These are phyloP conservation scores for Candida buenavistaensis DNA, from an alignment of 1,139 yeast species.

Conservation along the genomic window DNA sequence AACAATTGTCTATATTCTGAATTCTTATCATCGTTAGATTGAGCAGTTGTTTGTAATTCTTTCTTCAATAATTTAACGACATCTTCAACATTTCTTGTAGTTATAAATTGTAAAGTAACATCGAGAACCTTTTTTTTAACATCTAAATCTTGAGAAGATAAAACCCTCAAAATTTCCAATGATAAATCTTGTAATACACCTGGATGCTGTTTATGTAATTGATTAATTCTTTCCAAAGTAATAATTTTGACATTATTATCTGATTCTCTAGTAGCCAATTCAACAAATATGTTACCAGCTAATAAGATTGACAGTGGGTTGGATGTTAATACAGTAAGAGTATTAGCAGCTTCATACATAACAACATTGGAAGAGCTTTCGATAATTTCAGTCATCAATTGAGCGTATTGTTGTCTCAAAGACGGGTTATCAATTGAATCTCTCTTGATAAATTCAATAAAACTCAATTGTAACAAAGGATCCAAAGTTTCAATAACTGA, in stretches of 20 bases:
- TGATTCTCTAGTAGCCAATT: slow-evolving; percentile 85
- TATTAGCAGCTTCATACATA: slow-evolving; percentile 87
- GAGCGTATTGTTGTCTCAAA: slow-evolving; percentile 69
- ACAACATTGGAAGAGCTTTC: slow-evolving; percentile 77
- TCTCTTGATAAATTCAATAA: slow-evolving; percentile 86
- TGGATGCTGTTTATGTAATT: slow-evolving; percentile 71
- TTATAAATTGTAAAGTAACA: slow-evolving; percentile 75
- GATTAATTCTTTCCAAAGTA: slow-evolving; percentile 82
- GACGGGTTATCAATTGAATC: slow-evolving; percentile 69
- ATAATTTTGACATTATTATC: slow-evolving; percentile 93
- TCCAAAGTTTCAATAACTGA: slow-evolving; percentile 68
- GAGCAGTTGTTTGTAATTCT: slow-evolving; percentile 74
- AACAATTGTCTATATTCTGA: slow-evolving; percentile 86
- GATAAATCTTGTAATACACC: slow-evolving; percentile 85
- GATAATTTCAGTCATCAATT: slow-evolving; percentile 69
- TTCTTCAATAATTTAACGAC: slow-evolving; percentile 89
- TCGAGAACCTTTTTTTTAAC: slow-evolving; percentile 87
- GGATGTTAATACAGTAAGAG: slow-evolving; percentile 72
- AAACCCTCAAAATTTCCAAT: slow-evolving; percentile 81
- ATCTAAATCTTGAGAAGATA: slow-evolving; percentile 85
- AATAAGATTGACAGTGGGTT: slow-evolving; percentile 66
- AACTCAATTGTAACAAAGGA: slow-evolving; percentile 82
- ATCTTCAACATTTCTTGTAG: slow-evolving; percentile 91
- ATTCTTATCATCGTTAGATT: slow-evolving; percentile 72
- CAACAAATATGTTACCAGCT: slow-evolving; percentile 85